Base-by-base conservation (phyloP, 1,284 basidiomycete genomes). In the Amylostereum chailletii region DNA sequence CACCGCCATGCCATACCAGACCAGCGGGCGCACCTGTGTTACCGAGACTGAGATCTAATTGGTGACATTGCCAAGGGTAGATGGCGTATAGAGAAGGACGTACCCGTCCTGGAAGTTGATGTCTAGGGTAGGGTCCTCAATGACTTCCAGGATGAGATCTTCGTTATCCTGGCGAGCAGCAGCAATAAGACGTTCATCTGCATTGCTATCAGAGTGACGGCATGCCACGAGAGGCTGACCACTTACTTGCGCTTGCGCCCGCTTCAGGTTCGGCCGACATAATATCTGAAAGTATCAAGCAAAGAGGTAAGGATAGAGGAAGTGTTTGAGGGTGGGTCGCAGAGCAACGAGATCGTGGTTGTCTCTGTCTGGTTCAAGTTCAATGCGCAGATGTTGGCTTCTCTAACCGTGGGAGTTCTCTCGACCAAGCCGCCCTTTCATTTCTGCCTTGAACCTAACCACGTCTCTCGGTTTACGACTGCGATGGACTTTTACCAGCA, bases 101-200 rank as follows among this genome's bases (percentile, higher is more conserved):
- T 55, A 88, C 86, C 87, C 86, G 62, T 92, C 88, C 58, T 74
- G 72, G 57, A 71, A 80, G 64, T 93, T 93, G 54, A 92, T 83
- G 61, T 91, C 79, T 55, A 80, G 80, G 10, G 60, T 60, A 4
- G 71, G 74, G 43, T 77, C 53, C 34, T 79, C 69, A 42, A 90
- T 76, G 4, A 86, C 71, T 48, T 83, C 78, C 3, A 76, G 58
- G 26, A 90, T 62, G 54, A 87, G 62, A 5, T 86, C 85, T 58
- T 83, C 81, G 64, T 88, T 83, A 67, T 92, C 89, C 33, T 66
- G 62, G 60, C 87, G 81, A 29, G 87, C 88, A 26, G 88, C 88
- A 7, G 81, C 80, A 34, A 91, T 69, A 45, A 92, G 70, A 43
- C 79, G 73, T 67, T 90, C 82, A 62, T 88, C 88, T 91, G 58